Evolutionary conservation across 805 yeast genomes (phyloP).

Genomic region (Millerozyma miso): DNA sequence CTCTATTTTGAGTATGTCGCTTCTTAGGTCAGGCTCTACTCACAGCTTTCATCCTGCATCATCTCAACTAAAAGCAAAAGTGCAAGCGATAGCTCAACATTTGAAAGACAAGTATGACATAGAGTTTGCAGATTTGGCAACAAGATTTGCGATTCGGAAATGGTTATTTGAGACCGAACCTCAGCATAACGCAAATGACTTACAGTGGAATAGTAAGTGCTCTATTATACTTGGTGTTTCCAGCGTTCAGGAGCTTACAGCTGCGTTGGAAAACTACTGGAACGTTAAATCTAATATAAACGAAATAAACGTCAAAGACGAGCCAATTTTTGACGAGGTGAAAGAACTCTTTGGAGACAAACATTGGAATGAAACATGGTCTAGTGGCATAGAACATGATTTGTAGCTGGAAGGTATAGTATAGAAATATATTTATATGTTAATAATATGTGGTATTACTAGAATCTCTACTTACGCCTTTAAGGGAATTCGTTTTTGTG

Average conservation of each 20-base stretch:
- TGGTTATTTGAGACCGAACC: slow-evolving; percentile 43
- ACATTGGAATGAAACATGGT: slow-evolving; percentile 67
- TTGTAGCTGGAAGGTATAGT: not conserved
- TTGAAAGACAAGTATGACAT: slow-evolving; percentile 35
- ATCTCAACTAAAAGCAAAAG: slow-evolving; percentile 49
- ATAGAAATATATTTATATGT: not conserved
- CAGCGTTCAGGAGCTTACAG: slow-evolving; percentile 54
- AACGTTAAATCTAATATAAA: slow-evolving; percentile 33
- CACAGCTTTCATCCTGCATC: slow-evolving; percentile 81
- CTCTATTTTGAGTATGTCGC: slow-evolving; percentile 84
- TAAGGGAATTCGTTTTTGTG: too few relatives aligned
- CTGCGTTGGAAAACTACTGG: slow-evolving; percentile 59
- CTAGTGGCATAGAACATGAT: slow-evolving; percentile 25
- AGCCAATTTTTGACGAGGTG: slow-evolving; percentile 37
- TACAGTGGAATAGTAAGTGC: slow-evolving; percentile 28
- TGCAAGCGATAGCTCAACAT: slow-evolving; percentile 40
- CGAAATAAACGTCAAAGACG: slow-evolving; percentile 39
- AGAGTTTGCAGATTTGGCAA: slow-evolving; percentile 79
- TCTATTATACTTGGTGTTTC: slow-evolving; percentile 79
- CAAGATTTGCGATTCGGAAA: slow-evolving; percentile 63
- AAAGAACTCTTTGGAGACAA: slow-evolving; percentile 42
- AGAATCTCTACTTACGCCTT: too few relatives aligned
- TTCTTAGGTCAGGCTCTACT: slow-evolving; percentile 64
- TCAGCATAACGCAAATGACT: slow-evolving; percentile 7
- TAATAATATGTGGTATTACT: too few relatives aligned